Evolutionary conservation across 176 grass and related monocot species (phyloP).

Genomic region (Carex littledalei): DNA sequence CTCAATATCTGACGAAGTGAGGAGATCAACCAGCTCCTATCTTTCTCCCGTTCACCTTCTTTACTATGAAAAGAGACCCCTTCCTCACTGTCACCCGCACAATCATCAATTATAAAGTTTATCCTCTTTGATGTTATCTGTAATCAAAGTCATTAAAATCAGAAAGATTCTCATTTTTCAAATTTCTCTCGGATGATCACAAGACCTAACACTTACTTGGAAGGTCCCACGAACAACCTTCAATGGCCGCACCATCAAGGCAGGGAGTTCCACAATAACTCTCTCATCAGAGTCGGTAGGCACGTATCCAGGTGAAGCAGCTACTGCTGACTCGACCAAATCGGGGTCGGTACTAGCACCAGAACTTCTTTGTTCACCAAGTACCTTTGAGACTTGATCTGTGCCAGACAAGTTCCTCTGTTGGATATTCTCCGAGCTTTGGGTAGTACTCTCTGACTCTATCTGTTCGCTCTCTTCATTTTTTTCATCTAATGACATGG

Average conservation of each 20-base stretch:
- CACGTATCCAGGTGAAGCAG: slow-evolving; percentile 71
- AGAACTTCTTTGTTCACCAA: slow-evolving; percentile 58
- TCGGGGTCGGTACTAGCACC: slow-evolving; percentile 50
- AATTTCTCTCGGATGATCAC: neutral
- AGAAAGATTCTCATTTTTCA: neutral
- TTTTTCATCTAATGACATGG: slow-evolving; percentile 78
- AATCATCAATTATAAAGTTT: slow-evolving; percentile 82
- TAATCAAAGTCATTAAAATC: slow-evolving; percentile 22
- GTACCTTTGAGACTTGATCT: slow-evolving; percentile 56
- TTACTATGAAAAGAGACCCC: slow-evolving; percentile 43
- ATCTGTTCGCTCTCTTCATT: slow-evolving; percentile 71
- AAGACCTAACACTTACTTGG: slow-evolving; percentile 65
- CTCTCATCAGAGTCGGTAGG: slow-evolving; percentile 79
- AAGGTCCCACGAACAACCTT: slow-evolving; percentile 90
- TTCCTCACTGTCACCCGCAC: slow-evolving; percentile 47
- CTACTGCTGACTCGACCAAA: slow-evolving; percentile 63
- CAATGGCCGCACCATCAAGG: slow-evolving; percentile 86
- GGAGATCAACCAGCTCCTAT: slow-evolving; percentile 94
- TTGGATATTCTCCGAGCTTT: slow-evolving; percentile 41
- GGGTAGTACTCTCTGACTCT: slow-evolving; percentile 44
- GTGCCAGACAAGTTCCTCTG: slow-evolving; percentile 40
- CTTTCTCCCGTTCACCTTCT: slow-evolving; percentile 65
- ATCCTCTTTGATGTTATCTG: slow-evolving; percentile 98
- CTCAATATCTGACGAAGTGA: slow-evolving; percentile 98
- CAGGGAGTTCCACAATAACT: slow-evolving; percentile 89